Evolutionary conservation across 805 yeast genomes (phyloP).

Genomic region (Starmera pachycereana): DNA sequence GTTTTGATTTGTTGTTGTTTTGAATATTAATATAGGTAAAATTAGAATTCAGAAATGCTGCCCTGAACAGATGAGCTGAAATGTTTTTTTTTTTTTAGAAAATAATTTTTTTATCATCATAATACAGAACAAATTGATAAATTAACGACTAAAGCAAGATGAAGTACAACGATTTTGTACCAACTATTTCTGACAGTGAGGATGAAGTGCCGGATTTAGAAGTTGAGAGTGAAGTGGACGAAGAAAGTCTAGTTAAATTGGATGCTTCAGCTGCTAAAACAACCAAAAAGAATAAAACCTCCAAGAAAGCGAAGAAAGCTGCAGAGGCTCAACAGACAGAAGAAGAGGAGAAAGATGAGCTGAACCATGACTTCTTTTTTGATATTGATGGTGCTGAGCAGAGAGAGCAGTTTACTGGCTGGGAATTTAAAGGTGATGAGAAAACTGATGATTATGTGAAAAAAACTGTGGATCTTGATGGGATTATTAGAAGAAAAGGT

Average conservation of each 20-base stretch:
- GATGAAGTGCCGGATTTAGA: conserved; percentile 51
- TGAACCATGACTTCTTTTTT: conserved; percentile 70
- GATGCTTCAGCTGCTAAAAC: conserved; percentile 15
- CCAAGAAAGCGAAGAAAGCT: conserved; percentile 8
- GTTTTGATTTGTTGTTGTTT: too few relatives aligned
- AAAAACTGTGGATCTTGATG: conserved; percentile 77
- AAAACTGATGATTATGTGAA: conserved; percentile 16
- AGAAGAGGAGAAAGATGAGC: conserved; percentile 37
- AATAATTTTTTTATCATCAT: too few relatives aligned
- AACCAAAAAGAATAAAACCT: conserved; percentile 16
- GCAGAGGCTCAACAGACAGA: conserved; percentile 15
- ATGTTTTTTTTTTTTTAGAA: not conserved
- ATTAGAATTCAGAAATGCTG: too few relatives aligned
- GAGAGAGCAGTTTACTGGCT: conserved; percentile 50
- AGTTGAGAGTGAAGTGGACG: conserved; percentile 32
- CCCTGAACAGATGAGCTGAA: conserved; percentile 2
- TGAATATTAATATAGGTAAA: too few relatives aligned
- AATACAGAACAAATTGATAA: too few relatives aligned
- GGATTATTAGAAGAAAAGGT: conserved; percentile 80
- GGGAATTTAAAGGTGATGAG: conserved; percentile 66
- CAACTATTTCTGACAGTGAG: conserved; percentile 72
- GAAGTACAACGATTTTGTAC: conserved; percentile 47
- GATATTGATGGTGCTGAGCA: conserved; percentile 49
- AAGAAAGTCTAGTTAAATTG: conserved; percentile 9
- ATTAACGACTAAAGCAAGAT: conserved; percentile 1